Conservation (phyloP, 768 basidiomycete species). For the Hydnomerulius pinastri region DNA sequence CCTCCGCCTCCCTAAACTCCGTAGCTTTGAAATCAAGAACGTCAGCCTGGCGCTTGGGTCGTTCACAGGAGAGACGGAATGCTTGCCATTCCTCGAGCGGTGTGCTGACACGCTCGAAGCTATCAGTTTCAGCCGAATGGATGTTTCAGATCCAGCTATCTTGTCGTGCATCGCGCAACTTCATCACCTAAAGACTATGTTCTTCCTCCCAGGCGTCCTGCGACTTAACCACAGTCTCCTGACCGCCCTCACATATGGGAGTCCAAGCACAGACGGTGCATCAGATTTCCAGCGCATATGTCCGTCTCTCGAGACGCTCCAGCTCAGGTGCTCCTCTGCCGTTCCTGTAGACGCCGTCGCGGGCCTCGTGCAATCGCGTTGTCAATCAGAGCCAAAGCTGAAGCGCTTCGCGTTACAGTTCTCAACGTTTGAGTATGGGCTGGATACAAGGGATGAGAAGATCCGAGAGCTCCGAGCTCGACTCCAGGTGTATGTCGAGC, state of each 20-base stretch:
- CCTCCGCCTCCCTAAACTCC: constrained; percentile 24
- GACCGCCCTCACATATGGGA: constrained; percentile 18
- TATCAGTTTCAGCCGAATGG: constrained; percentile 22
- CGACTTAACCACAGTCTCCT: constrained; percentile 34
- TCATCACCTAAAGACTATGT: constrained; percentile 15
- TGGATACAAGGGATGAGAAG: constrained; percentile 29
- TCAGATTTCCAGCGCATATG: constrained; percentile 10
- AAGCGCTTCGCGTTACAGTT: constrained; percentile 26
- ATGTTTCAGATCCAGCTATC: constrained; percentile 21
- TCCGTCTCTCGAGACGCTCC: constrained; percentile 25
- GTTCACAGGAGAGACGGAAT: constrained; percentile 27
- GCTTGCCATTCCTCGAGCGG: constrained; percentile 25
- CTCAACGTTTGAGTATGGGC: constrained; percentile 30
- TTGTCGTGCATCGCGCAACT: constrained; percentile 24
- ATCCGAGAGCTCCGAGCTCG: constrained; percentile 18
- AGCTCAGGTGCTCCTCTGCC: constrained; percentile 25
- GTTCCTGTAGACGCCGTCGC: constrained; percentile 24
- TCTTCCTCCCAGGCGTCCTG: constrained; percentile 27
- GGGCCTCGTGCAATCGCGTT: constrained; percentile 28
- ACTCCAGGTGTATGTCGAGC: constrained; percentile 20
- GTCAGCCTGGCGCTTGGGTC: constrained; percentile 31
- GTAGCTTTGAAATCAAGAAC: constrained; percentile 29
- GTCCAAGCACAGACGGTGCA: background rate
- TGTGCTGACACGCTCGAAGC: constrained; percentile 31
- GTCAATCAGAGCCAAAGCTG: constrained; percentile 8